Percentiles rank a stretch among this genome's conserved stretches.
These are phyloP conservation scores for Phytophthora pini DNA, from an alignment of 352 stramenopile species.

Conservation along the genomic window DNA sequence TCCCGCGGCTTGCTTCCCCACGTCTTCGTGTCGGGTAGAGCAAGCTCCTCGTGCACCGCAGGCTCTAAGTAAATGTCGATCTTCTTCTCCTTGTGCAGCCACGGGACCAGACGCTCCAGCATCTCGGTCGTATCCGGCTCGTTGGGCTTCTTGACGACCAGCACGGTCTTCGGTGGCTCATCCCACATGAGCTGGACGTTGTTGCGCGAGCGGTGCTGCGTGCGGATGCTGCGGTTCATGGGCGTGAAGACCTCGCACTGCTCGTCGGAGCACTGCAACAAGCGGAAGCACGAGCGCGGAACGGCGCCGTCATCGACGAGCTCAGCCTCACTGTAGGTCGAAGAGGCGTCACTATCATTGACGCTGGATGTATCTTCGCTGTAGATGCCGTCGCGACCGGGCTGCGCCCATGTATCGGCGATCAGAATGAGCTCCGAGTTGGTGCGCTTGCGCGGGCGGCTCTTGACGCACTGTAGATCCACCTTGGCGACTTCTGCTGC, in stretches of 20 bases:
- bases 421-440: slow-evolving; percentile 89
- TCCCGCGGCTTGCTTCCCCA: slow-evolving; percentile 62
- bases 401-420: slow-evolving; percentile 77
- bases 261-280: slow-evolving; percentile 89
- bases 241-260: slow-evolving; percentile 90
- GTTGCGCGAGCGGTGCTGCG: slow-evolving; percentile 84
- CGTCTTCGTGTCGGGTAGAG: slow-evolving; percentile 61
- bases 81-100: slow-evolving; percentile 79
- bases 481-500: slow-evolving; percentile 37
- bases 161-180: slow-evolving; percentile 75
- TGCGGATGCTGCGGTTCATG: slow-evolving; percentile 88
- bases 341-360: slow-evolving; percentile 53
- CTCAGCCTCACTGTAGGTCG: slow-evolving; percentile 51
- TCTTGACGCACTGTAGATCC: slow-evolving; percentile 60
- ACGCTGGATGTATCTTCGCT: slow-evolving; percentile 68
- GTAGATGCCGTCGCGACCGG: slow-evolving; percentile 70
- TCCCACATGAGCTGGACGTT: slow-evolving; percentile 93
- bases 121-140: slow-evolving; percentile 79
- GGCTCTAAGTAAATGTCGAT: slow-evolving; percentile 82
- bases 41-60: slow-evolving; percentile 69
- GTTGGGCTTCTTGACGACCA: slow-evolving; percentile 92
- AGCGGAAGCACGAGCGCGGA: slow-evolving; percentile 69
- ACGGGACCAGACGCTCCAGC: slow-evolving; percentile 67
- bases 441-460: slow-evolving; percentile 62
- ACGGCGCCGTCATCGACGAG: slow-evolving; percentile 32